Evolutionary conservation across 2,329 filamentous ascomycete species (phyloP).

Genomic region (Cladosporium austrohemisphaericum): DNA sequence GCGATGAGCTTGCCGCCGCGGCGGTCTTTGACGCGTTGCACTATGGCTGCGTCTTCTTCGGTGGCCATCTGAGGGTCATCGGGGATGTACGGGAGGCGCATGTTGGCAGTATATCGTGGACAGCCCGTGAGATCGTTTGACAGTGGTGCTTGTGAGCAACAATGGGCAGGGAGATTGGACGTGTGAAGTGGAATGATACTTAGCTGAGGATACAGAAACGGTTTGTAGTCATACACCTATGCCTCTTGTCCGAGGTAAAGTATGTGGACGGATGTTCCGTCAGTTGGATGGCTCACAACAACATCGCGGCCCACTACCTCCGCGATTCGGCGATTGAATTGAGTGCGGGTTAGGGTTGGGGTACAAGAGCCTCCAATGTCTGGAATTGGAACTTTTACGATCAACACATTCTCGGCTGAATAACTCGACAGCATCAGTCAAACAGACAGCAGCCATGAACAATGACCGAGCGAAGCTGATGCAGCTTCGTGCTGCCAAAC

Average conservation of each 20-base stretch:
- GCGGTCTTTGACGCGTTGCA: constrained; percentile 49
- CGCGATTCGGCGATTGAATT: constrained; percentile 1
- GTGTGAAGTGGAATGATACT: neutral
- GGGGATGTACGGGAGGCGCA: constrained; percentile 54
- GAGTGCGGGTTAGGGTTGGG: too few relatives aligned
- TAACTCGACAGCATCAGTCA: too few relatives aligned
- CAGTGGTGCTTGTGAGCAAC: too few relatives aligned
- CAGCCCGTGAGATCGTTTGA: too few relatives aligned
- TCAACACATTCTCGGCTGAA: too few relatives aligned
- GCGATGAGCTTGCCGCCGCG: constrained; percentile 50
- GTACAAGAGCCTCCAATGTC: too few relatives aligned
- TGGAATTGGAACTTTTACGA: too few relatives aligned
- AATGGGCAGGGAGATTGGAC: too few relatives aligned
- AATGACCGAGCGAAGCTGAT: constrained; percentile 2
- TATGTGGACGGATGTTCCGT: neutral
- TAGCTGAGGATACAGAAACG: too few relatives aligned
- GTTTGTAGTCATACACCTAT: too few relatives aligned
- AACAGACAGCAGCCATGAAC: constrained; percentile 6
- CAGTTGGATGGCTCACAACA: constrained; percentile 1
- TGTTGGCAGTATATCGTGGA: constrained; percentile 34
- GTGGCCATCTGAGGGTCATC: constrained; percentile 48
- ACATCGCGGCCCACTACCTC: neutral
- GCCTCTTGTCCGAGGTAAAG: constrained; percentile 2
- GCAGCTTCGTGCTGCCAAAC: constrained; percentile 1
- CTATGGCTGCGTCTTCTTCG: constrained; percentile 48